Percentiles rank a stretch among this genome's conserved stretches.
Evolutionary conservation across 108 stramenopile species (phyloP).

Genomic region (Cylindrotheca closterium): DNA sequence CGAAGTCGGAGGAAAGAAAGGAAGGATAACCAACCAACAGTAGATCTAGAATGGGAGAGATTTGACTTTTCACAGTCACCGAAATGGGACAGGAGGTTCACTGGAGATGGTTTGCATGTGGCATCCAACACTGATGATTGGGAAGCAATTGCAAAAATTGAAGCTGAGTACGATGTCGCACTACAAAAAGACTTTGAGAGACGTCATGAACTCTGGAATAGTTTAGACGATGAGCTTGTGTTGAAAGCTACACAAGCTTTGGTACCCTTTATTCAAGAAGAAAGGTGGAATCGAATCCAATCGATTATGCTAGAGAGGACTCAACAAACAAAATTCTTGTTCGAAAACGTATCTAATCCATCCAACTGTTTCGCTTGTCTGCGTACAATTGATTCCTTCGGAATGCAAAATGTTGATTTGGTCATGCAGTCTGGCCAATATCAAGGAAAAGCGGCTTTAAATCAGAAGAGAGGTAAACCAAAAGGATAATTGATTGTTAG

Average conservation of each 20-base stretch:
- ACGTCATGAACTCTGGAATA: conserved; percentile 14
- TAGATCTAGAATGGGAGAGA: conserved; percentile 39
- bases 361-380: conserved; percentile 95
- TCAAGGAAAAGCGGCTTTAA: conserved; percentile 63
- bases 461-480: conserved; percentile 72
- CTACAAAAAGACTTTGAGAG: conserved; percentile 17
- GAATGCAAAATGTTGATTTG: conserved; percentile 79
- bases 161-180: conserved; percentile 26
- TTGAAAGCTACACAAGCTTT: conserved; percentile 30
- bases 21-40: neutral
- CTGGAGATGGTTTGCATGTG: conserved; percentile 12
- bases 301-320: conserved; percentile 60
- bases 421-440: conserved; percentile 62
- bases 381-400: conserved; percentile 88
- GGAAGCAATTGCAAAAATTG: conserved; percentile 16
- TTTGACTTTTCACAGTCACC: conserved; percentile 47
- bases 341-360: conserved; percentile 93
- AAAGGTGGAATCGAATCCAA: conserved; percentile 63
- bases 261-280: conserved; percentile 46
- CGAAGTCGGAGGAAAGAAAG: neutral
- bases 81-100: conserved; percentile 49
- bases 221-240: conserved; percentile 22
- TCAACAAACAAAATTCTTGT: conserved; percentile 65
- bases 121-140: conserved; percentile 18
- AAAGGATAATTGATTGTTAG: too few relatives aligned